These are phyloP conservation scores for Murraya paniculata DNA, from an alignment of 345 rosid species.

Conservation along the genomic window DNA sequence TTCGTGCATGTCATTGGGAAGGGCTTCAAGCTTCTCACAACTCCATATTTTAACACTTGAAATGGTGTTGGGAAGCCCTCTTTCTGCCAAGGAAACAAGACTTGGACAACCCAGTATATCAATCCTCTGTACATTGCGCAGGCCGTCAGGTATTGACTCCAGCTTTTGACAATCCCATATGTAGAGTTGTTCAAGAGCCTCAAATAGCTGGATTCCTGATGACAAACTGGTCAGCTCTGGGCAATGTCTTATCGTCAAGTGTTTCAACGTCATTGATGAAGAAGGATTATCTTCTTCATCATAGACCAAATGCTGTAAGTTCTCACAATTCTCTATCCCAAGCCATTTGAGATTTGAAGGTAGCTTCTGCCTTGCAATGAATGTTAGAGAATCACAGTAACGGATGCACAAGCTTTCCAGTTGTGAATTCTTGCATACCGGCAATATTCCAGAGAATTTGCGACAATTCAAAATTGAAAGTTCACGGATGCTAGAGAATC, in stretches of 20 bases:
- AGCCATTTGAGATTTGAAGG: background rate
- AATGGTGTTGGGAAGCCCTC: background rate
- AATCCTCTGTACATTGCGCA: background rate
- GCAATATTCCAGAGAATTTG: too few species aligned
- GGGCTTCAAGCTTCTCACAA: background rate
- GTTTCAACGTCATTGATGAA: background rate
- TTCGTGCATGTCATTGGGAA: background rate
- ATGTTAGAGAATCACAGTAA: too few species aligned
- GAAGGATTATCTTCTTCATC: background rate
- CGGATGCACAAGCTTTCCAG: too few species aligned
- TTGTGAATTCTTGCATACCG: too few species aligned
- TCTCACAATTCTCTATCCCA: background rate
- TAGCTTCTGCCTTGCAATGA: too few species aligned
- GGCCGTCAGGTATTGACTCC: background rate
- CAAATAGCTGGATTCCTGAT: background rate
- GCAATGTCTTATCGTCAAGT: background rate
- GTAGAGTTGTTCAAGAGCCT: background rate
- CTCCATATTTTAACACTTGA: background rate
- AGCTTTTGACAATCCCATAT: background rate
- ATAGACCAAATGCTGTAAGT: background rate
- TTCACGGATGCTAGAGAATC: too few species aligned
- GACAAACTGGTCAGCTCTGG: background rate
- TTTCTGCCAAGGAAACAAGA: background rate
- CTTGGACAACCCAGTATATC: background rate
- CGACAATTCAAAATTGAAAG: too few species aligned